Evolutionary conservation across 768 basidiomycete species (phyloP).

Genomic region (Podaxis sp.): DNA sequence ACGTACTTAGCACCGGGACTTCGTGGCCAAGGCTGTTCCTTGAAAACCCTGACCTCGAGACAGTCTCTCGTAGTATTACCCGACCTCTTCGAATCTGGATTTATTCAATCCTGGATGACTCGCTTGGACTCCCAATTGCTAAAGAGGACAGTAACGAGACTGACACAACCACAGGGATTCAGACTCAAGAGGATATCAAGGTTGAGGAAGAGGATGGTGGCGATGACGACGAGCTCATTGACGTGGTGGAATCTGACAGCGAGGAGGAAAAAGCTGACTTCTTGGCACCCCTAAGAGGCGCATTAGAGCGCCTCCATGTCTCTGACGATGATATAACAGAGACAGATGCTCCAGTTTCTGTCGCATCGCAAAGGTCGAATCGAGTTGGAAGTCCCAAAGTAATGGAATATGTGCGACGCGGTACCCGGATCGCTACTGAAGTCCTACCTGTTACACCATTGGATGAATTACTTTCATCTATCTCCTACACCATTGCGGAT

Average conservation of each 20-base stretch:
- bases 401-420: slow-evolving; percentile 65
- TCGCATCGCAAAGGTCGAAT: slow-evolving; percentile 26
- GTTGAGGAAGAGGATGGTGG: slow-evolving; percentile 27
- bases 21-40: slow-evolving; percentile 73
- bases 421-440: slow-evolving; percentile 59
- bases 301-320: slow-evolving; percentile 52
- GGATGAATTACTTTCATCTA: slow-evolving; percentile 38
- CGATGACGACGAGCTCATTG: slow-evolving; percentile 60
- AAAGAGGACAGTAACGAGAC: not conserved
- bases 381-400: slow-evolving; percentile 24
- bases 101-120: slow-evolving; percentile 65
- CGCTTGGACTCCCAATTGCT: slow-evolving; percentile 53
- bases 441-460: slow-evolving; percentile 48
- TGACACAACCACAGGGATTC: not conserved
- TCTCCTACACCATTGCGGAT: slow-evolving; percentile 18
- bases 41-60: slow-evolving; percentile 73
- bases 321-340: slow-evolving; percentile 28
- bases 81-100: slow-evolving; percentile 60
- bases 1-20: slow-evolving; percentile 56
- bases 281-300: slow-evolving; percentile 66
- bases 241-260: slow-evolving; percentile 61
- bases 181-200: slow-evolving; percentile 12
- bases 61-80: slow-evolving; percentile 58
- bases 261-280: slow-evolving; percentile 51
- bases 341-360: slow-evolving; percentile 27